Percentiles rank a stretch among this genome's conserved stretches.
These are phyloP conservation scores for Jamesozyma gamospora DNA, from an alignment of 805 yeast species.

Conservation along the genomic window DNA sequence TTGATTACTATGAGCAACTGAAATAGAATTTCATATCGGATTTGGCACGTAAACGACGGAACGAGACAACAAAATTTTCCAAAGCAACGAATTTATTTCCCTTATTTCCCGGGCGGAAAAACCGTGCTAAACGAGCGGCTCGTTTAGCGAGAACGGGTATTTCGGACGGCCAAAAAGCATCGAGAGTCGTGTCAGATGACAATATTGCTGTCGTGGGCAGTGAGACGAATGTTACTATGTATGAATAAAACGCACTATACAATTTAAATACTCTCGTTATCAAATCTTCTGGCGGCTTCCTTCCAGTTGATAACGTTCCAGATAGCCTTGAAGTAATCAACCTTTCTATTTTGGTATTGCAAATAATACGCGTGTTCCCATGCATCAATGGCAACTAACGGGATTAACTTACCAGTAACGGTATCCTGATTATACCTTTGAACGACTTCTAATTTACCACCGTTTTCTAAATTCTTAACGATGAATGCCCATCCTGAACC, in stretches of 20 bases:
- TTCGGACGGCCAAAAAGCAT: not conserved
- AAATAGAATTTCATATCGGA: no score
- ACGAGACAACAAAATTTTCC: no score
- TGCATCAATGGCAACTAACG: slow-evolving; percentile 83
- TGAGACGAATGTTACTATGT: not conserved
- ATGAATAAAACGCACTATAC: no score
- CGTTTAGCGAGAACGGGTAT: not conserved
- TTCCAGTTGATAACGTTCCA: slow-evolving; percentile 94
- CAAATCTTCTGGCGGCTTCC: slow-evolving; percentile 71
- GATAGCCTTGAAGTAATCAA: slow-evolving; percentile 83
- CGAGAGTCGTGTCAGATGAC: not conserved
- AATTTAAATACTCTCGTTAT: slow-evolving; percentile 6
- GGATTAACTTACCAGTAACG: slow-evolving; percentile 56
- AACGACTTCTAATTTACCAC: slow-evolving; percentile 59
- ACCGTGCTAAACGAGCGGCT: not conserved
- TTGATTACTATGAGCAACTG: no score
- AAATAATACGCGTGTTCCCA: slow-evolving; percentile 97
- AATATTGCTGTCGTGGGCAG: not conserved
- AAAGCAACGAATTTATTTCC: not conserved
- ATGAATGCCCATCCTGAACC: slow-evolving; percentile 96
- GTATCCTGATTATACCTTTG: slow-evolving; percentile 85
- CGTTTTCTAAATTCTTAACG: slow-evolving; percentile 68
- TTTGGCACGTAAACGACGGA: no score
- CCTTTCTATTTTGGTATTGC: slow-evolving; percentile 88
- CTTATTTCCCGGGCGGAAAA: not conserved